Base-by-base conservation (phyloP, 176 grass and related monocot genomes). In the Lolium perenne region DNA sequence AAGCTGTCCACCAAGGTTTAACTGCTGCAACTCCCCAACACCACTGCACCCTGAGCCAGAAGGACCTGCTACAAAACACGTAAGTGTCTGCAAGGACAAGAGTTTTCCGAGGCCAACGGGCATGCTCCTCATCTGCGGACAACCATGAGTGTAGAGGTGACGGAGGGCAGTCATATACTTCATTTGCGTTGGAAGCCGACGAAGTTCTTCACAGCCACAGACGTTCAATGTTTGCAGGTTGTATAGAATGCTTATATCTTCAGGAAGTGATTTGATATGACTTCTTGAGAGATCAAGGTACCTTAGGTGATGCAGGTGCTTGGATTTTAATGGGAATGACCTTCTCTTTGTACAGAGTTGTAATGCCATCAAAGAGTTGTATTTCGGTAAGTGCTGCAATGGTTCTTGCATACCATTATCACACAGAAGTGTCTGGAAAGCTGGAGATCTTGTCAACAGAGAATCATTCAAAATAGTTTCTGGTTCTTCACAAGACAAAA, bases 331-430 rank as follows among this genome's bases (percentile, higher is more conserved):
- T 8, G 45, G 10, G 5, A 60, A 17, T 48, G 46, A 14, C 8
- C 32, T 35, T 35, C 20, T 4, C 0, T 4, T 5, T 12, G 4
- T 14, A 14, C 0, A 0, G 0, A 56, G 0, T 4, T 0, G 2
- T 26, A 85, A 12, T 70, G 63, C 84, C 29, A 65, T 43, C 6
- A 79, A 2, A 79, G 51, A 79, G 4, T 3, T 48, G 11, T 35
- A 29, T 49, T 71, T 60, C 35, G 51, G 38, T 38, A 21, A 35
- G 60, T 79, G 17, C 0, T 35, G 15, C 21, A 79, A 3, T 5
- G 2, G 0, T 25, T 0, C 0, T 18, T 0, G 0, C 11, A 3
- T 0, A 7, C 4, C 0, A 0, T 1, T 0, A 53, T 1, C 64
- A 71, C 17, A 2, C 3, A 86, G 7, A 2, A 86, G 17, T 71